phyloP scores from a whole-genome alignment of 1,284 basidiomycete genomes.

The Leccinum proximum region DNA sequence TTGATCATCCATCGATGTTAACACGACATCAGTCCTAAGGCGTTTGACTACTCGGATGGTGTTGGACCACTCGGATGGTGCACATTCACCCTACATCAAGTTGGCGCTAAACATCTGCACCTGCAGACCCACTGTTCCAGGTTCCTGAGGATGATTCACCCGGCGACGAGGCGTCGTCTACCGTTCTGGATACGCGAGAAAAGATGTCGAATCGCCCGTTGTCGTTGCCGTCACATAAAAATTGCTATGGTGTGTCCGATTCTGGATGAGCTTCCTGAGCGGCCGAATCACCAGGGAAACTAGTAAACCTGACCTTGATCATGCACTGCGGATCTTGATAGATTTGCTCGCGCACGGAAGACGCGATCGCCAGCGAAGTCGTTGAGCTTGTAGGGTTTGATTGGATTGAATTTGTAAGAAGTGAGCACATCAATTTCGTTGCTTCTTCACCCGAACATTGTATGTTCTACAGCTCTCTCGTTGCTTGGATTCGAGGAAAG shows the following conservation, averaged over 20 bases:
- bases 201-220: background rate
- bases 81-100: background rate
- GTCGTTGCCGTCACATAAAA: background rate
- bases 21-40: conserved; percentile 16
- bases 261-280: background rate
- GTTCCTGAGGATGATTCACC: conserved; percentile 13
- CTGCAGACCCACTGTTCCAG: conserved; percentile 15
- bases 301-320: conserved; percentile 15
- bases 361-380: conserved; percentile 78
- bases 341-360: conserved; percentile 38
- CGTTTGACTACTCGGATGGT: background rate
- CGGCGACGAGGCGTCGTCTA: conserved; percentile 19
- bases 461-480: conserved; percentile 16
- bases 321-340: conserved; percentile 17
- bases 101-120: conserved; percentile 8
- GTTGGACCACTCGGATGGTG: conserved; percentile 15
- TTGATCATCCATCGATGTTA: conserved; percentile 5
- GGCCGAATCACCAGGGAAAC: conserved; percentile 8
- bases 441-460: background rate
- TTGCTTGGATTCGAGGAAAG: conserved; percentile 6
- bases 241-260: conserved; percentile 20
- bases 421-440: conserved; percentile 29
- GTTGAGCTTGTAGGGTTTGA: conserved; percentile 89
- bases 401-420: conserved; percentile 24
- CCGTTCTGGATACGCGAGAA: conserved; percentile 25